Evolutionary conservation across 2,329 filamentous ascomycete genomes (phyloP).

Genomic region (Aspergillus sp.): DNA sequence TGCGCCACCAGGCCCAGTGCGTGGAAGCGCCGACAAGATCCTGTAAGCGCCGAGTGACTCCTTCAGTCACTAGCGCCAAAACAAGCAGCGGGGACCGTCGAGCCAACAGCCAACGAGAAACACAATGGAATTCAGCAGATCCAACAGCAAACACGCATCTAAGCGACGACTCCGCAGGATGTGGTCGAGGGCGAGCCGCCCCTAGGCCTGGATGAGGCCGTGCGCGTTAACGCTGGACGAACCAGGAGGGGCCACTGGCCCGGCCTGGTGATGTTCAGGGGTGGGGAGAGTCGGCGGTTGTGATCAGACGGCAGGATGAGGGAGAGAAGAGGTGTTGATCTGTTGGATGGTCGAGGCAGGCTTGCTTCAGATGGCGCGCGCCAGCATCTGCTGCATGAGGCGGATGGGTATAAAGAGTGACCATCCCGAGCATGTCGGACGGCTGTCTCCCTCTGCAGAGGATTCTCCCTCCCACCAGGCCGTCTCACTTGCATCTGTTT

Average conservation of each 20-base stretch:
- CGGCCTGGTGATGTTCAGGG: constrained; percentile 3
- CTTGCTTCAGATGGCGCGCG: constrained; percentile 20
- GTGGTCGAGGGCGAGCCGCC: constrained; percentile 14
- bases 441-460: not conserved
- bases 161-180: constrained; percentile 1
- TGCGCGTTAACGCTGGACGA: constrained; percentile 17
- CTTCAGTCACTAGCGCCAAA: not conserved
- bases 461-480: not conserved
- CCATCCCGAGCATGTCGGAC: not conserved
- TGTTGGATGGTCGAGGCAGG: too few species aligned
- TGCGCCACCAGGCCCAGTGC: not conserved
- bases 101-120: not conserved
- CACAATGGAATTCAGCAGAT: not conserved
- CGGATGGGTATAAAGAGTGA: not conserved
- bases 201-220: constrained; percentile 8
- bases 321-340: not conserved
- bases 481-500: too few species aligned
- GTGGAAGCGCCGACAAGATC: not conserved
- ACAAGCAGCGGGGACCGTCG: not conserved
- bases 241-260: constrained; percentile 11
- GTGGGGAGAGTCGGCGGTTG: constrained; percentile 4
- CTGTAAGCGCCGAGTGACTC: constrained; percentile 2
- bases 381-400: constrained; percentile 7
- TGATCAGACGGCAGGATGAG: not conserved
- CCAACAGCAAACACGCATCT: not conserved